phyloP scores from a whole-genome alignment of 169 alveolate species.

The Eimeria mitis region DNA sequence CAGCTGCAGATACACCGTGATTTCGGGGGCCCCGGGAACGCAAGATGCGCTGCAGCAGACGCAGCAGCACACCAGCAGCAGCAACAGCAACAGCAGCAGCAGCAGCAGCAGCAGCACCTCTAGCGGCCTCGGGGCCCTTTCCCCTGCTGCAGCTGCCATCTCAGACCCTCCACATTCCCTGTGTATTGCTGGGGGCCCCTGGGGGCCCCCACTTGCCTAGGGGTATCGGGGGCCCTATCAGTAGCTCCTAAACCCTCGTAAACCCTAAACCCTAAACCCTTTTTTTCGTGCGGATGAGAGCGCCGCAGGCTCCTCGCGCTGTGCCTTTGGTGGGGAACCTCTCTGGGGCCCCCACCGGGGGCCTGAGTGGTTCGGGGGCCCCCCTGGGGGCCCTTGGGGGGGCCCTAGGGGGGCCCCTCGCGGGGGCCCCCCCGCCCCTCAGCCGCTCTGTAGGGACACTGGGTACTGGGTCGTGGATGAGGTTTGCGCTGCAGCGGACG shows the following conservation, averaged over 20 bases:
- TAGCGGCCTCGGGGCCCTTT: background rate
- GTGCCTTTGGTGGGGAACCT: constrained; percentile 11
- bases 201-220: background rate
- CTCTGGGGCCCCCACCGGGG: constrained; percentile 14
- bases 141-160: background rate
- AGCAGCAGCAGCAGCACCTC: background rate
- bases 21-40: background rate
- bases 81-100: background rate
- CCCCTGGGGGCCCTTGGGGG: background rate
- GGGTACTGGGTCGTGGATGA: constrained; percentile 48
- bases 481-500: constrained; percentile 23
- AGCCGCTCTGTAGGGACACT: constrained; percentile 31
- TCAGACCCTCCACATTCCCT: background rate
- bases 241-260: background rate
- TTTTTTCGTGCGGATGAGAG: background rate
- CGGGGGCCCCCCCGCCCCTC: constrained; percentile 51
- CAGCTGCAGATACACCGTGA: background rate
- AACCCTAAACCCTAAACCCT: background rate
- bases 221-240: background rate
- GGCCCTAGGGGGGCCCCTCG: constrained; percentile 59
- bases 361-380: background rate
- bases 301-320: constrained; percentile 2
- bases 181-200: constrained; percentile 24
- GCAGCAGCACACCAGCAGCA: background rate
- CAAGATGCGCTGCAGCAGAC: background rate